Conservation (phyloP, 1,284 basidiomycete genomes). For the Ceratobasidium sp. region DNA sequence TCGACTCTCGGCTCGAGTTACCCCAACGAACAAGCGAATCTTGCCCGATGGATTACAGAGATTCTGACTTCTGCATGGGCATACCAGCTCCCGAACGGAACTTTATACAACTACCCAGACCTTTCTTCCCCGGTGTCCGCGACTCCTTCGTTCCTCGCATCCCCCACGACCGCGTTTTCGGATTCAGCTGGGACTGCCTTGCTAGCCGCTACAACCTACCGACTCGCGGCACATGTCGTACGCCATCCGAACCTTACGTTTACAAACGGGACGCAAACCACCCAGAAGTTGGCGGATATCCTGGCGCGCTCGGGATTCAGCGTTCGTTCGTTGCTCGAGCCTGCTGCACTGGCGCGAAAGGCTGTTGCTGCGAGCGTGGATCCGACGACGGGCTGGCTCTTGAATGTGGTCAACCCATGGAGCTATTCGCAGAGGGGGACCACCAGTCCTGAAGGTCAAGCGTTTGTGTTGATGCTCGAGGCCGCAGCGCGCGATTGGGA, state of each 20-base stretch:
- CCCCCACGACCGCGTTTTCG: slow-evolving; percentile 42
- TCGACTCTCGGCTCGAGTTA: slow-evolving; percentile 54
- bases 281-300: slow-evolving; percentile 12
- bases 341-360: slow-evolving; percentile 10
- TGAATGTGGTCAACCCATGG: slow-evolving; percentile 45
- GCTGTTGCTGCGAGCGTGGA: slow-evolving; percentile 22
- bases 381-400: slow-evolving; percentile 43
- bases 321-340: slow-evolving; percentile 22
- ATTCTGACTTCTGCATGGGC: slow-evolving; percentile 55
- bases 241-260: slow-evolving; percentile 15
- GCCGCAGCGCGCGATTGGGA: slow-evolving; percentile 46
- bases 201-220: slow-evolving; percentile 45
- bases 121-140: slow-evolving; percentile 23
- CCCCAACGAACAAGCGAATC: slow-evolving; percentile 51
- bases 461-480: slow-evolving; percentile 46
- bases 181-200: slow-evolving; percentile 43
- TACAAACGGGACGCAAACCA: background rate
- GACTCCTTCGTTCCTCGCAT: slow-evolving; percentile 11
- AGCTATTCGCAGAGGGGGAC: slow-evolving; percentile 42
- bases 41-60: slow-evolving; percentile 60
- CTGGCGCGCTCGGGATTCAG: slow-evolving; percentile 32
- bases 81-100: slow-evolving; percentile 30
- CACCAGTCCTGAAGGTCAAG: slow-evolving; percentile 47
- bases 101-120: slow-evolving; percentile 37
- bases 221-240: slow-evolving; percentile 40